These are phyloP conservation scores for Pseudozyma tsukubaensis DNA, from an alignment of 1,284 basidiomycete genomes.

Conservation along the genomic window DNA sequence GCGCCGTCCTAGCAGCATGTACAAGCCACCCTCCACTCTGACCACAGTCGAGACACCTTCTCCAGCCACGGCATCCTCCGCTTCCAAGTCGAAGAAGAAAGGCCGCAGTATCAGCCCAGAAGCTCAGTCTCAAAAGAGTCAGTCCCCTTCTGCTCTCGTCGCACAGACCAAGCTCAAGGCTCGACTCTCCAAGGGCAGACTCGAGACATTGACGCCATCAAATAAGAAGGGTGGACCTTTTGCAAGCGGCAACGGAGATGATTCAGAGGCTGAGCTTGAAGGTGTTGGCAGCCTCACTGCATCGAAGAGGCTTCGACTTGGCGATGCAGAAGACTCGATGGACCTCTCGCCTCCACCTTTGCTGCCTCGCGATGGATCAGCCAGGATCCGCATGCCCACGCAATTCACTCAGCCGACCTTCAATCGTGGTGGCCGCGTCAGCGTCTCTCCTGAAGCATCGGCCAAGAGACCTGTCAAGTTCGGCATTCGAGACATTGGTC, in stretches of 20 bases:
- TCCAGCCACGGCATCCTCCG: slow-evolving; percentile 12
- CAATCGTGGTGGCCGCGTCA: slow-evolving; percentile 46
- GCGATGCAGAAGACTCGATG: slow-evolving; percentile 21
- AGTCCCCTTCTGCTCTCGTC: slow-evolving; percentile 12
- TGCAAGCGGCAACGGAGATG: slow-evolving; percentile 8
- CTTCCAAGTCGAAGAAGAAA: slow-evolving; percentile 43
- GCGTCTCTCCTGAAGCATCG: slow-evolving; percentile 43
- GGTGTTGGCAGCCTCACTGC: neutral
- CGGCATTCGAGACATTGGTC: slow-evolving; percentile 21
- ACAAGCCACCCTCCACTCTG: slow-evolving; percentile 56
- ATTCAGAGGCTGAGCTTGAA: slow-evolving; percentile 42
- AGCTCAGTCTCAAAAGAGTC: slow-evolving; percentile 15
- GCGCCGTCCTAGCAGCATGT: slow-evolving; percentile 60
- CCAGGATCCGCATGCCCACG: slow-evolving; percentile 36
- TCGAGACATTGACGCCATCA: slow-evolving; percentile 10
- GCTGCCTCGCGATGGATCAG: slow-evolving; percentile 43
- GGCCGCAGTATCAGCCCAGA: slow-evolving; percentile 44
- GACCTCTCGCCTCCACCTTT: slow-evolving; percentile 48
- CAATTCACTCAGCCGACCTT: slow-evolving; percentile 49
- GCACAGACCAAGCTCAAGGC: slow-evolving; percentile 27
- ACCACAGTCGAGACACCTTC: slow-evolving; percentile 42
- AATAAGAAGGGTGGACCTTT: slow-evolving; percentile 15
- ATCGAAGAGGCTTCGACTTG: slow-evolving; percentile 30
- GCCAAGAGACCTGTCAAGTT: slow-evolving; percentile 34
- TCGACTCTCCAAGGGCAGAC: slow-evolving; percentile 26